Evolutionary conservation across 192 early-diverging fungal species (phyloP).

Genomic region (Podochytrium sp.): DNA sequence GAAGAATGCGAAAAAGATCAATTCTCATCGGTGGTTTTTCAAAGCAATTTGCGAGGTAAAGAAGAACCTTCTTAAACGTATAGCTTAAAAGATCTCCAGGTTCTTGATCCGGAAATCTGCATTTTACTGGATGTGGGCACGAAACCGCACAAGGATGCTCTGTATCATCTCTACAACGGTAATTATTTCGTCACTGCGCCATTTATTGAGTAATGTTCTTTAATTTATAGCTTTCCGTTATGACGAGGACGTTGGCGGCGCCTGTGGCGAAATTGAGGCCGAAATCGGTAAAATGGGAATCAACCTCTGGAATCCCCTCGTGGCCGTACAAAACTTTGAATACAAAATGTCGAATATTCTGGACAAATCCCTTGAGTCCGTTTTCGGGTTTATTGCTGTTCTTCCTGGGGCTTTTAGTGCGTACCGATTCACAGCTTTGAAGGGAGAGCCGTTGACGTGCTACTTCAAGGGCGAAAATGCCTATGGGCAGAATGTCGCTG

Average conservation of each 20-base stretch:
- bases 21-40: constrained; percentile 79
- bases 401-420: constrained; percentile 87
- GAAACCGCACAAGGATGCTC: constrained; percentile 60
- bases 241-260: constrained; percentile 72
- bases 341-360: constrained; percentile 89
- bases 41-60: constrained; percentile 66
- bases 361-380: constrained; percentile 83
- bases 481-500: constrained; percentile 54
- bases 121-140: constrained; percentile 81
- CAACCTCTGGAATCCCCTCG: constrained; percentile 72
- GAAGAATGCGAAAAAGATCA: constrained; percentile 92
- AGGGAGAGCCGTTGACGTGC: constrained; percentile 66
- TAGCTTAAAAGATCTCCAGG: neutral
- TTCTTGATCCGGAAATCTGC: constrained; percentile 68
- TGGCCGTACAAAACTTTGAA: constrained; percentile 83
- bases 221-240: constrained; percentile 59
- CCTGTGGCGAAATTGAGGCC: constrained; percentile 77
- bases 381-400: constrained; percentile 95
- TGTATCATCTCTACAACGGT: constrained; percentile 56
- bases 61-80: neutral
- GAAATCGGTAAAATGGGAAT: constrained; percentile 60
- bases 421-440: constrained; percentile 75
- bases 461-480: constrained; percentile 79
- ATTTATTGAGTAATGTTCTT: neutral
- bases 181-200: neutral